phyloP scores from a whole-genome alignment of 768 basidiomycete species.

The Xerocomus potaroensis region DNA sequence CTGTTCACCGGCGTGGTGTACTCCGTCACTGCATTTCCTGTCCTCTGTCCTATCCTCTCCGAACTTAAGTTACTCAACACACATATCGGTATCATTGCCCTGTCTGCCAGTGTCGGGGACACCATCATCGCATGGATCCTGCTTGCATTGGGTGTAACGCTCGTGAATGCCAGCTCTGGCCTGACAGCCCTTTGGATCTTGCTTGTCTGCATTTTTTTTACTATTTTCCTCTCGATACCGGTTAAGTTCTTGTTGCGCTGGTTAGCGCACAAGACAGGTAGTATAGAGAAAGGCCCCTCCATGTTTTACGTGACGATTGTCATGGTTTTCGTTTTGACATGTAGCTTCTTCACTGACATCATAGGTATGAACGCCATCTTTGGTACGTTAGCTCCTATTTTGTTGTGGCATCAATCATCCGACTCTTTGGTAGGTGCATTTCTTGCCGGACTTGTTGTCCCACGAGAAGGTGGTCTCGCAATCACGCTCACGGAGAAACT shows the following conservation, averaged over 20 bases:
- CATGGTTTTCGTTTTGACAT: slow-evolving; percentile 75
- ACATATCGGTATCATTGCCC: slow-evolving; percentile 84
- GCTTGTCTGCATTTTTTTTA: slow-evolving; percentile 75
- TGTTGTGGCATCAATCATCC: background rate
- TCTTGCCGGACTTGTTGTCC: slow-evolving; percentile 75
- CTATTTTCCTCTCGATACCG: slow-evolving; percentile 60
- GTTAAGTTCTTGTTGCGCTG: slow-evolving; percentile 58
- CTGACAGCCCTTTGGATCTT: slow-evolving; percentile 83
- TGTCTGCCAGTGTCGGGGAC: slow-evolving; percentile 88
- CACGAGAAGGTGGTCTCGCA: slow-evolving; percentile 81
- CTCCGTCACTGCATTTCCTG: slow-evolving; percentile 83
- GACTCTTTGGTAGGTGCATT: slow-evolving; percentile 58
- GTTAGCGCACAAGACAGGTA: slow-evolving; percentile 75
- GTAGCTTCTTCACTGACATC: slow-evolving; percentile 88
- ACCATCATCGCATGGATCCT: slow-evolving; percentile 86
- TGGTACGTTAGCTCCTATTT: slow-evolving; percentile 38
- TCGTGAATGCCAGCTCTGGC: slow-evolving; percentile 84
- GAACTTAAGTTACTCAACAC: slow-evolving; percentile 91
- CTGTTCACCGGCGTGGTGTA: slow-evolving; percentile 91
- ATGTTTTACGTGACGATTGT: slow-evolving; percentile 86
- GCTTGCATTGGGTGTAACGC: slow-evolving; percentile 84
- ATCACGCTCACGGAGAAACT: slow-evolving; percentile 89
- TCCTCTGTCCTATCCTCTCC: slow-evolving; percentile 81
- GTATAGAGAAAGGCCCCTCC: slow-evolving; percentile 76
- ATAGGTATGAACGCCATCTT: slow-evolving; percentile 93